These are phyloP conservation scores for Zalaria obscura DNA, from an alignment of 2,329 filamentous ascomycete species.

Conservation along the genomic window DNA sequence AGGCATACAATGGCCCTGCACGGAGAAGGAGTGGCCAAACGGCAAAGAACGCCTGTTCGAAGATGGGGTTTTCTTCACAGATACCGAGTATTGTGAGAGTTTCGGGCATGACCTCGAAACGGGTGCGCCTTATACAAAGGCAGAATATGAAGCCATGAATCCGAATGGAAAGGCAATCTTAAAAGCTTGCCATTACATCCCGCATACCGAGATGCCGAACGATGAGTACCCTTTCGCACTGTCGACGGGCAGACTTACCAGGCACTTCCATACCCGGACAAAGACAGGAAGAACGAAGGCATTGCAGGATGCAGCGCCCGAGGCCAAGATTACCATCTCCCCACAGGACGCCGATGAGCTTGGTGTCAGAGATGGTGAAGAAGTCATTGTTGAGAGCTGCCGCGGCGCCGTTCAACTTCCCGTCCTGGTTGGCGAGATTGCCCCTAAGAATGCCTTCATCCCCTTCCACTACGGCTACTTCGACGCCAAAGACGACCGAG, in stretches of 20 bases:
- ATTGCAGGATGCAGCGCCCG: neutral
- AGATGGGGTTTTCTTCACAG: neutral
- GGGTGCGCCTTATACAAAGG: neutral
- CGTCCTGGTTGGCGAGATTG: constrained; percentile 8
- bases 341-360: constrained; percentile 14
- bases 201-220: neutral
- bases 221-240: neutral
- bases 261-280: neutral
- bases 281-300: neutral
- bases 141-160: neutral
- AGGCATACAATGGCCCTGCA: neutral
- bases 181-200: neutral
- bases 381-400: constrained; percentile 17
- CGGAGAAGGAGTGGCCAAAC: neutral
- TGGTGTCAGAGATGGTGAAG: constrained; percentile 16
- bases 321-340: neutral
- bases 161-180: neutral
- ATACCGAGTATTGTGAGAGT: neutral
- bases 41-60: neutral
- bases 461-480: constrained; percentile 26
- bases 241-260: neutral
- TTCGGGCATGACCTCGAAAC: neutral
- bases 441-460: constrained; percentile 17
- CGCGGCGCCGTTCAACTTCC: constrained; percentile 18
- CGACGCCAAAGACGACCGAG: constrained; percentile 18